A percentile compares a stretch with the other conserved stretches of the same genome.
Evolutionary conservation across 495 filamentous ascomycete species (phyloP).

Genomic region (Extremus antarcticus): DNA sequence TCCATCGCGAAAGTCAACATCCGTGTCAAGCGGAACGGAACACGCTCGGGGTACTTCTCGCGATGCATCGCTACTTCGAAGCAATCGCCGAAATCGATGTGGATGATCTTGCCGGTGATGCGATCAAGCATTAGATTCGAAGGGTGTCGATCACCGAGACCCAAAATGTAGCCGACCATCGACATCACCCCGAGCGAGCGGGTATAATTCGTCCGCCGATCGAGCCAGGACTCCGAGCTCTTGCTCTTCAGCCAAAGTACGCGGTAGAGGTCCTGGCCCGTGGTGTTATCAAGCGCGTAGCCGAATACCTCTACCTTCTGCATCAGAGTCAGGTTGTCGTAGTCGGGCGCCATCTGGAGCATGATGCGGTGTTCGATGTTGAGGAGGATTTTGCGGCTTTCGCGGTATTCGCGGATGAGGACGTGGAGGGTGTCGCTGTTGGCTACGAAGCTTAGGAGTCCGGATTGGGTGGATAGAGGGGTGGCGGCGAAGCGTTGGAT

Average conservation of each 20-base stretch:
- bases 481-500: conserved; percentile 93
- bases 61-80: conserved; percentile 99
- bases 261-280: conserved; percentile 93
- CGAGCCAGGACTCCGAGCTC: conserved; percentile 94
- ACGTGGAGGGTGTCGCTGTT: conserved; percentile 96
- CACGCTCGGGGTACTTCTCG: conserved; percentile 95
- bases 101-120: conserved; percentile 88
- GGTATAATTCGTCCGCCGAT: conserved; percentile 93
- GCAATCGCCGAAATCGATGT: conserved; percentile 98
- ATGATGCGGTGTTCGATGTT: conserved; percentile 99
- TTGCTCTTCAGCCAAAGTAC: conserved; percentile 98
- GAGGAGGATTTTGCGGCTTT: conserved; percentile 89
- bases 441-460: conserved; percentile 91
- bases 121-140: conserved; percentile 95
- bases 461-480: conserved; percentile 89
- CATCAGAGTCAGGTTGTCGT: conserved; percentile 96
- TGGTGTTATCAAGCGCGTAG: conserved; percentile 97
- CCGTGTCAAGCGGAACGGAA: conserved; percentile 91
- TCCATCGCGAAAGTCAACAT: conserved; percentile 99
- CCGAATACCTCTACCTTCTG: conserved; percentile 99
- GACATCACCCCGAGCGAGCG: conserved; percentile 97
- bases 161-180: conserved; percentile 99
- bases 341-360: conserved; percentile 99
- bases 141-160: conserved; percentile 89
- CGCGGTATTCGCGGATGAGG: conserved; percentile 91